Evolutionary conservation across 805 yeast species (phyloP).

Genomic region (Wickerhamomyces sydowiorum): DNA sequence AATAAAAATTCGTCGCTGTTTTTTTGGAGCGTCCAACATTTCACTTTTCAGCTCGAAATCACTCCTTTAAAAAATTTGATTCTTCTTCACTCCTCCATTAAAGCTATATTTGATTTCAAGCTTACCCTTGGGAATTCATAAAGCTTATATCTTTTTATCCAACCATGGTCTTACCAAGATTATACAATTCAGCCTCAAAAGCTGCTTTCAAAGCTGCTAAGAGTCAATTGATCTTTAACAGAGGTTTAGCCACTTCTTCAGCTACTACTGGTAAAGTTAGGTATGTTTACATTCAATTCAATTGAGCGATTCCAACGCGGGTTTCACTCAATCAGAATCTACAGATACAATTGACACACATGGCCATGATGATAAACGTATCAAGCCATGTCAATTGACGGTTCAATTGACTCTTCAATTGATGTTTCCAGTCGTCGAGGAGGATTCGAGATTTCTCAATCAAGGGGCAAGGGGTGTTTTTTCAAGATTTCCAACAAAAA

Average conservation of each 20-base stretch:
- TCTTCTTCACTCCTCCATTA: not conserved
- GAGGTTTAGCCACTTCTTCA: slow-evolving; percentile 76
- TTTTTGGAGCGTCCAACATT: slow-evolving; percentile 1
- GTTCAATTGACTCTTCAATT: not conserved
- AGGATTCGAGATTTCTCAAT: too few relatives aligned
- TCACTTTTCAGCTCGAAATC: not conserved
- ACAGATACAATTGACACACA: too few relatives aligned
- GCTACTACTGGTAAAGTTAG: slow-evolving; percentile 79
- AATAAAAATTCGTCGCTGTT: slow-evolving; percentile 8
- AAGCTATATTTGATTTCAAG: not conserved
- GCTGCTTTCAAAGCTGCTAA: slow-evolving; percentile 85
- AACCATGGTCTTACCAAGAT: slow-evolving; percentile 48
- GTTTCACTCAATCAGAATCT: too few relatives aligned
- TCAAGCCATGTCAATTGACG: not conserved
- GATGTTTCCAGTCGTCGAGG: not conserved
- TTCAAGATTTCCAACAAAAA: not conserved
- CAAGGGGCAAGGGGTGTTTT: not conserved
- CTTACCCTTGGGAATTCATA: not conserved
- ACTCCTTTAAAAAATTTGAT: not conserved
- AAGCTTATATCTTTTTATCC: not conserved
- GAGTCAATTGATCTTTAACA: slow-evolving; percentile 69
- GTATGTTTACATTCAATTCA: slow-evolving; percentile 42
- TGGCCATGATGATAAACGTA: not conserved
- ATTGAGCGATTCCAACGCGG: too few relatives aligned
- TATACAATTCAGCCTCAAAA: slow-evolving; percentile 65